Conservation (phyloP, 2,329 filamentous ascomycete genomes). For the Fusarium globosum region DNA sequence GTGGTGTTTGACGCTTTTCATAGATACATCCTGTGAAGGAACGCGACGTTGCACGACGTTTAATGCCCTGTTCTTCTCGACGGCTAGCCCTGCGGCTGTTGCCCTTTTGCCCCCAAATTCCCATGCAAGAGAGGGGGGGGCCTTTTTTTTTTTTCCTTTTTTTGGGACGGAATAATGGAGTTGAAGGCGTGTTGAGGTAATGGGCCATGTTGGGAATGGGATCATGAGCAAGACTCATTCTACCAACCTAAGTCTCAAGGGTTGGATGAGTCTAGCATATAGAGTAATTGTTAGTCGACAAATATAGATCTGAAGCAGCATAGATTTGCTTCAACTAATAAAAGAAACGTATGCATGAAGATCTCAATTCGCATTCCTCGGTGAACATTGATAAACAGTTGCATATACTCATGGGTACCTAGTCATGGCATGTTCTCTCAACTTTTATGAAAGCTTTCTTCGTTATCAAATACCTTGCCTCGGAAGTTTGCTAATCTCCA, state of each 20-base stretch:
- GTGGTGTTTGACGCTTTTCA: constrained; percentile 40
- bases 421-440: neutral
- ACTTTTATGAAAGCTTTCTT: neutral
- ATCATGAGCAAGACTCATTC: constrained; percentile 38
- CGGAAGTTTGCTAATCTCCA: neutral
- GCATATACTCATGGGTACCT: neutral
- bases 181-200: constrained; percentile 36
- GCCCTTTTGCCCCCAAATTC: constrained; percentile 21
- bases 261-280: constrained; percentile 33
- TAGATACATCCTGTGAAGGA: constrained; percentile 41
- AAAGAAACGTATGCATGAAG: constrained; percentile 23
- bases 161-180: constrained; percentile 35
- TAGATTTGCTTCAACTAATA: constrained; percentile 34
- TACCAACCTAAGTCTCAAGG: constrained; percentile 8
- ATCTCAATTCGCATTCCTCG: neutral
- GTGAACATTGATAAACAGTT: neutral
- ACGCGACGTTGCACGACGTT: constrained; percentile 38
- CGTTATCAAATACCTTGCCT: neutral
- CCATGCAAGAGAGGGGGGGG: constrained; percentile 5
- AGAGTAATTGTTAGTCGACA: constrained; percentile 33
- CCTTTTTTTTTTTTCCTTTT: neutral
- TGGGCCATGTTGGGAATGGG: constrained; percentile 34
- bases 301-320: constrained; percentile 36
- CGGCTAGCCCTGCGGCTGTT: constrained; percentile 17
- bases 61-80: constrained; percentile 29